These are phyloP conservation scores for Rhexocercosporidium sp. DNA, from an alignment of 2,329 filamentous ascomycete species.

Conservation along the genomic window DNA sequence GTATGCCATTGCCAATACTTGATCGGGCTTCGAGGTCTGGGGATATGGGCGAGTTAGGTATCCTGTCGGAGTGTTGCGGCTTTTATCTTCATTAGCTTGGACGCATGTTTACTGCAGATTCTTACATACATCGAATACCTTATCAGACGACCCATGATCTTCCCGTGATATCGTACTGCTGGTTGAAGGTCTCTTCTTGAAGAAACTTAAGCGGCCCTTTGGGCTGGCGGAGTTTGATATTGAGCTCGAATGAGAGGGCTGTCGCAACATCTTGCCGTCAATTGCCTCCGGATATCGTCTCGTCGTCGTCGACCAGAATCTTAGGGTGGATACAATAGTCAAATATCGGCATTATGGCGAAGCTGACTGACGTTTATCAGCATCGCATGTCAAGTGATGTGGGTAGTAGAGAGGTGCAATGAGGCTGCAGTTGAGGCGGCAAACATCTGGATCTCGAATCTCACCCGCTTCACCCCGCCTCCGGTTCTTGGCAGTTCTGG, in stretches of 20 bases:
- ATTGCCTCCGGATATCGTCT: constrained; percentile 10
- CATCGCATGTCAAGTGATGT: background rate
- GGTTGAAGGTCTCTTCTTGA: constrained; percentile 25
- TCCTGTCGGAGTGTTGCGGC: constrained; percentile 31
- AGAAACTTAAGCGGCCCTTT: constrained; percentile 29
- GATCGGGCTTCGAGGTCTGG: constrained; percentile 34
- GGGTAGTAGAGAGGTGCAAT: background rate
- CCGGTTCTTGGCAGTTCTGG: background rate
- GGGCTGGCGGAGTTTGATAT: constrained; percentile 29
- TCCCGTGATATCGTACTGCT: constrained; percentile 18
- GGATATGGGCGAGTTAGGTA: constrained; percentile 26
- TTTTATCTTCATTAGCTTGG: constrained; percentile 18
- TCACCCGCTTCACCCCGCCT: constrained; percentile 6
- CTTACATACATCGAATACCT: constrained; percentile 26
- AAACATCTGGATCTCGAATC: background rate
- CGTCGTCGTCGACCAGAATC: constrained; percentile 18
- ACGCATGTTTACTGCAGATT: background rate
- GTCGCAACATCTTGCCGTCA: constrained; percentile 28
- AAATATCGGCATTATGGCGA: constrained; percentile 24
- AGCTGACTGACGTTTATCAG: background rate
- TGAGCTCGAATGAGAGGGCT: constrained; percentile 30
- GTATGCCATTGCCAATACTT: constrained; percentile 24
- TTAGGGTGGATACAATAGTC: constrained; percentile 9
- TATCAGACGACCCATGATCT: constrained; percentile 24
- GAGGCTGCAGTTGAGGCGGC: background rate